These are phyloP conservation scores for Lactarius sanguifluus DNA, from an alignment of 768 basidiomycete species.

Conservation along the genomic window DNA sequence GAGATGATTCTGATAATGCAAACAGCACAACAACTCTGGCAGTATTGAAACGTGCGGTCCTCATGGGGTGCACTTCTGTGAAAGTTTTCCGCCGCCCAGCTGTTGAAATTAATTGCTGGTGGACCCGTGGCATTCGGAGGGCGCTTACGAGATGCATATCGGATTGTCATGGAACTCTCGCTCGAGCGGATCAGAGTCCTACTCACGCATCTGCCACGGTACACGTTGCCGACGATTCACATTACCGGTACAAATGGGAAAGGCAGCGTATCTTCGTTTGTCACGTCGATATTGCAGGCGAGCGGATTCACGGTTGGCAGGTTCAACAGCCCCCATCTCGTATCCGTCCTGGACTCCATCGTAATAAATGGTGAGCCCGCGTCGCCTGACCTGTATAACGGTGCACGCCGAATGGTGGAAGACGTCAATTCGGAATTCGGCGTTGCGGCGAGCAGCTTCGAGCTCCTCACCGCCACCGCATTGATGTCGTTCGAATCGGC, in stretches of 20 bases:
- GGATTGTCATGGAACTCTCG: slow-evolving; percentile 50
- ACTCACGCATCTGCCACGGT: slow-evolving; percentile 53
- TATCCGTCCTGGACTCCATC: slow-evolving; percentile 76
- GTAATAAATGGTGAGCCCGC: slow-evolving; percentile 61
- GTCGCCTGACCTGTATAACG: slow-evolving; percentile 45
- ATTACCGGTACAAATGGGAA: slow-evolving; percentile 97
- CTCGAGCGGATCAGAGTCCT: slow-evolving; percentile 59
- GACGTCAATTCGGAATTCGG: slow-evolving; percentile 43
- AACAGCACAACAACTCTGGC: not conserved
- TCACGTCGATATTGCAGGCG: slow-evolving; percentile 69
- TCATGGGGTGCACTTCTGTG: not conserved
- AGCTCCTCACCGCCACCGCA: slow-evolving; percentile 81
- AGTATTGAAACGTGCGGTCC: not conserved
- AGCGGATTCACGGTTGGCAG: slow-evolving; percentile 67
- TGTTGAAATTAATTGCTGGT: not conserved
- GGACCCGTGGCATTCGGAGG: not conserved
- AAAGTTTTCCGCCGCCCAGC: not conserved
- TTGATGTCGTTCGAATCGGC: slow-evolving; percentile 69
- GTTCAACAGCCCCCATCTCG: slow-evolving; percentile 92
- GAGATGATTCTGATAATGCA: not conserved
- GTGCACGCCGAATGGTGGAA: slow-evolving; percentile 49
- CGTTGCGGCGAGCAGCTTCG: slow-evolving; percentile 69
- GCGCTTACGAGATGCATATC: too few relatives aligned
- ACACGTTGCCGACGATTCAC: slow-evolving; percentile 82
- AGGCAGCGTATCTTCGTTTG: slow-evolving; percentile 83